phyloP scores from a whole-genome alignment of 2,329 filamentous ascomycete genomes.

The Cladosporium sp. region DNA sequence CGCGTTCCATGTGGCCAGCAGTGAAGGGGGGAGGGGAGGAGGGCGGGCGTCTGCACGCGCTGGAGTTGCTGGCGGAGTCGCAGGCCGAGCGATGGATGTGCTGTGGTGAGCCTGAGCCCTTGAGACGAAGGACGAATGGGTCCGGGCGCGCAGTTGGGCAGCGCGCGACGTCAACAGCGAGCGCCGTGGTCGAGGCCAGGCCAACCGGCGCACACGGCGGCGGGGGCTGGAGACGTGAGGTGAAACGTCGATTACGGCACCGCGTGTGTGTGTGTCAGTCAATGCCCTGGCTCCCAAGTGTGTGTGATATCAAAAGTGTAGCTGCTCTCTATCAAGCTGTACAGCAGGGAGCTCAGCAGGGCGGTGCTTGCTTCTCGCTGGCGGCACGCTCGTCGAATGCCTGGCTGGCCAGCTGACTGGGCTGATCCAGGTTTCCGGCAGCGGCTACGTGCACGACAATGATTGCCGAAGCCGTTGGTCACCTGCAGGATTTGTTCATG shows the following conservation, averaged over 20 bases:
- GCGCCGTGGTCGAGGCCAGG: neutral
- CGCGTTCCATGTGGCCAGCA: constrained; percentile 9
- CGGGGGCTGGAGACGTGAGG: neutral
- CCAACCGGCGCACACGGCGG: neutral
- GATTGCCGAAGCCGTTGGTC: neutral
- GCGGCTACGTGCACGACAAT: constrained; percentile 2
- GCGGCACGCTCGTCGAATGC: neutral
- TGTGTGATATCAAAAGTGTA: neutral
- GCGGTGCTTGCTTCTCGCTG: neutral
- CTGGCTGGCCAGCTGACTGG: neutral
- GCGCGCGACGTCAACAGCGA: neutral
- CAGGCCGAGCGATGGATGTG: neutral
- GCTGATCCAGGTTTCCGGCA: neutral
- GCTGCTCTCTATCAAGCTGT: too few relatives aligned
- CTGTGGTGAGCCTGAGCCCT: neutral
- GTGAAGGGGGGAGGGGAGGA: neutral
- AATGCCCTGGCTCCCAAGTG: neutral
- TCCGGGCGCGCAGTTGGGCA: neutral
- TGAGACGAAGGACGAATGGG: neutral
- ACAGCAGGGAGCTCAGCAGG: neutral
- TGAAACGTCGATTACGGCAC: neutral
- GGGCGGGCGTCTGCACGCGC: neutral
- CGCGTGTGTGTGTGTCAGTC: neutral
- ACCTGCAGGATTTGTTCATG: neutral
- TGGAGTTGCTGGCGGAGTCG: constrained; percentile 4